Evolutionary conservation across 2,329 filamentous ascomycete species (phyloP).

Genomic region (Xylariales sp.): DNA sequence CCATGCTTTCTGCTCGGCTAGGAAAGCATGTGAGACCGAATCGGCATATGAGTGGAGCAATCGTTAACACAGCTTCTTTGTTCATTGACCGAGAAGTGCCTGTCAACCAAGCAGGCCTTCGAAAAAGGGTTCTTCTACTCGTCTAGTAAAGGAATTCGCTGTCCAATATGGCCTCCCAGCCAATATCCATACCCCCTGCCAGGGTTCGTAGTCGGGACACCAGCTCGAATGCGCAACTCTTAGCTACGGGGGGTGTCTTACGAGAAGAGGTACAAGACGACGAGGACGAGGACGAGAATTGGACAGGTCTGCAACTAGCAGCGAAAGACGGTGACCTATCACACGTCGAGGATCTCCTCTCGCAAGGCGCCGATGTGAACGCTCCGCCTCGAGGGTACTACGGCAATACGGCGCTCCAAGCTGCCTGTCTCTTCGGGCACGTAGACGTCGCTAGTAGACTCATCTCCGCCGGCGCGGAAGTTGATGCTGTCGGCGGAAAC

Average conservation of each 20-base stretch:
- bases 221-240: slow-evolving; percentile 3
- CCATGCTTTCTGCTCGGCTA: not conserved
- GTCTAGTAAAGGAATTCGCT: not conserved
- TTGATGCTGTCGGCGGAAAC: slow-evolving; percentile 48
- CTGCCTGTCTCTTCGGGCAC: slow-evolving; percentile 45
- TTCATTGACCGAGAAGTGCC: not conserved
- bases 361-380: slow-evolving; percentile 46
- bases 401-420: slow-evolving; percentile 48
- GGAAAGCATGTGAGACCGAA: not conserved
- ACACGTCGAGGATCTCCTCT: slow-evolving; percentile 44
- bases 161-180: slow-evolving; percentile 29
- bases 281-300: slow-evolving; percentile 46
- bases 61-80: not conserved
- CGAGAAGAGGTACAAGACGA: slow-evolving; percentile 15
- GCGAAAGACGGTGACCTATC: slow-evolving; percentile 49
- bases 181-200: slow-evolving; percentile 24
- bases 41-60: not conserved
- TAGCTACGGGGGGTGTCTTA: not conserved
- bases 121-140: not conserved
- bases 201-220: not conserved
- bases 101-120: not conserved
- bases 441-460: slow-evolving; percentile 39
- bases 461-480: slow-evolving; percentile 39
- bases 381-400: slow-evolving; percentile 42
- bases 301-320: slow-evolving; percentile 53